Evolutionary conservation across 176 grass and related monocot species (phyloP).

Genomic region (Carex cristatella): DNA sequence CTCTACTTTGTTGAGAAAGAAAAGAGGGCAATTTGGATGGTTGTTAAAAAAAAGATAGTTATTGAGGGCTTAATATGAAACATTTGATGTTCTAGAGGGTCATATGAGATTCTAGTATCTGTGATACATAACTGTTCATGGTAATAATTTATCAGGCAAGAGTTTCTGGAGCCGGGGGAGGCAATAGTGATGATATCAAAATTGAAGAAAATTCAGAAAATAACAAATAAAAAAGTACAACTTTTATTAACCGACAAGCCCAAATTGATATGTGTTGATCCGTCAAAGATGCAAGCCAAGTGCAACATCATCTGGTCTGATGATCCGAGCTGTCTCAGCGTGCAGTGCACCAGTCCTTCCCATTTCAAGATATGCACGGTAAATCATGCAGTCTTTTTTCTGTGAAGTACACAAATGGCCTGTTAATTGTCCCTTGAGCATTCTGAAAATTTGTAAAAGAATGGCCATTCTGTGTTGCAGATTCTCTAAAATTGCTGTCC

Average conservation of each 20-base stretch:
- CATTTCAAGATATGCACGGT: conserved; percentile 96
- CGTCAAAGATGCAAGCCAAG: conserved; percentile 83
- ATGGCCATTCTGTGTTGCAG: background rate
- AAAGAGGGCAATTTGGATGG: background rate
- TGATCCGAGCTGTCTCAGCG: conserved; percentile 57
- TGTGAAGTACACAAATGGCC: background rate
- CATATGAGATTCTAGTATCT: background rate
- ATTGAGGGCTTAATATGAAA: background rate
- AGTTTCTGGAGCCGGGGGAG: conserved; percentile 80
- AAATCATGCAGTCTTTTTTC: conserved; percentile 21
- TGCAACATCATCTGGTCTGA: conserved; percentile 74
- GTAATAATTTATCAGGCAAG: conserved; percentile 47
- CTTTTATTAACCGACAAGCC: conserved; percentile 92
- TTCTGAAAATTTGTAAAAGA: background rate
- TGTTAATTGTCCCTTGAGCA: background rate
- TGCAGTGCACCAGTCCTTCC: conserved; percentile 67
- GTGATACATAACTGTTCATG: background rate
- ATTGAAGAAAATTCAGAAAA: conserved; percentile 95
- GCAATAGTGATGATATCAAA: conserved; percentile 86
- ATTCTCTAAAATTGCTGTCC: background rate
- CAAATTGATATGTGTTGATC: conserved; percentile 84
- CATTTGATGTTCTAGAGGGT: background rate
- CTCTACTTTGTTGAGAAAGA: conserved; percentile 2
- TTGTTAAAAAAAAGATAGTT: background rate
- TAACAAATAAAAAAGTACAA: conserved; percentile 94